These are phyloP conservation scores for Epichloe gansuensis DNA, from an alignment of 2,329 filamentous ascomycete species.

Conservation along the genomic window DNA sequence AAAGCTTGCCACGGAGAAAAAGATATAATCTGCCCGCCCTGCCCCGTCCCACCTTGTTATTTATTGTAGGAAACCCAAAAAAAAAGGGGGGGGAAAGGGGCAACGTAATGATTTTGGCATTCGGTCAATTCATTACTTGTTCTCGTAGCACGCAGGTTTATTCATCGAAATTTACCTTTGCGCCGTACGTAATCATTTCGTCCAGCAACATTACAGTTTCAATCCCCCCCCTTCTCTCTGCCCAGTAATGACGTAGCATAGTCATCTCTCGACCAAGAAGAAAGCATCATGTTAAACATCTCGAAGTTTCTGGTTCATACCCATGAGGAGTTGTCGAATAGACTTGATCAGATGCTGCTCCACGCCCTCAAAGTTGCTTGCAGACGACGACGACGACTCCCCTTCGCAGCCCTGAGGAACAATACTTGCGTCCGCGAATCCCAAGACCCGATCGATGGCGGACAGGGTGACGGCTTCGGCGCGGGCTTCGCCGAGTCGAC, in stretches of 20 bases:
- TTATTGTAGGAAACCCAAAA: no score
- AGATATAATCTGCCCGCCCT: no score
- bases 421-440: constrained; percentile 31
- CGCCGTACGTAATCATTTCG: background rate
- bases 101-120: background rate
- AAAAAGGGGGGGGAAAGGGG: no score
- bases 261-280: no score
- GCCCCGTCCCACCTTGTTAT: no score
- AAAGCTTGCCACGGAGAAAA: no score
- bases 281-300: constrained; percentile 2
- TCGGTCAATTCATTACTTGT: background rate
- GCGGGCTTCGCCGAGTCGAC: constrained; percentile 25
- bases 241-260: no score
- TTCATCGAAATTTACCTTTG: background rate
- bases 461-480: constrained; percentile 36
- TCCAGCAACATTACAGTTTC: background rate
- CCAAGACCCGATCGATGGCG: constrained; percentile 37
- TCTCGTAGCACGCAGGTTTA: background rate
- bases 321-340: constrained; percentile 24
- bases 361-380: constrained; percentile 24
- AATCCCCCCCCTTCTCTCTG: background rate
- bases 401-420: constrained; percentile 21
- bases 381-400: constrained; percentile 8
- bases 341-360: constrained; percentile 30
- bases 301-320: constrained; percentile 27